phyloP scores from a whole-genome alignment of 148 eudicot species.

The Diospyros lotus region DNA sequence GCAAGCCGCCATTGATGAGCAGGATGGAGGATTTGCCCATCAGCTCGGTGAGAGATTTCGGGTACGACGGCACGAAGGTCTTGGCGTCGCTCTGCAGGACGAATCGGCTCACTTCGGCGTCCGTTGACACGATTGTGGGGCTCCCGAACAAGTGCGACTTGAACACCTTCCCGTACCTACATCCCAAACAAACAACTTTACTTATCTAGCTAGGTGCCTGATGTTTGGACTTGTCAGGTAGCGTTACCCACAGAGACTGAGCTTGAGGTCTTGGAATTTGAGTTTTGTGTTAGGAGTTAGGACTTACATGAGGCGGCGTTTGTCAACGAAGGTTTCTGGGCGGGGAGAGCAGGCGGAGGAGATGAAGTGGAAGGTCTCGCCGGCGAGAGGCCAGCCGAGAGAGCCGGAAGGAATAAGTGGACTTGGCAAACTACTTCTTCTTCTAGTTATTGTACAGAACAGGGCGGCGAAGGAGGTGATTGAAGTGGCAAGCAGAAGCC shows the following conservation, averaged over 20 bases:
- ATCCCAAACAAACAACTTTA: no score
- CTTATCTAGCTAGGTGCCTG: no score
- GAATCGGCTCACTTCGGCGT: constrained; percentile 77
- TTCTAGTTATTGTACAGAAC: no score
- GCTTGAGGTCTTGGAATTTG: no score
- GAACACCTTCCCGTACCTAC: constrained; percentile 85
- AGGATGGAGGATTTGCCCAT: constrained; percentile 80
- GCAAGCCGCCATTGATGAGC: constrained; percentile 72
- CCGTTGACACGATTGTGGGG: constrained; percentile 70
- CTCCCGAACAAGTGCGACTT: constrained; percentile 88
- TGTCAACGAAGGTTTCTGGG: constrained; percentile 83
- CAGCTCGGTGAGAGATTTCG: constrained; percentile 77
- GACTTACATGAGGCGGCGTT: constrained; percentile 74
- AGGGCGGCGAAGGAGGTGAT: no score
- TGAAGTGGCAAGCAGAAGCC: no score
- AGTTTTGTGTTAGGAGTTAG: no score
- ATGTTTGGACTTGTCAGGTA: no score
- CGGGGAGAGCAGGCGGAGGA: constrained; percentile 72
- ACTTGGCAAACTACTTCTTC: neutral
- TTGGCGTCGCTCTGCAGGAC: constrained; percentile 75
- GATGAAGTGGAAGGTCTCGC: constrained; percentile 85
- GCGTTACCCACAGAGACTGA: no score
- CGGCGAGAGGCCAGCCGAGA: constrained; percentile 80
- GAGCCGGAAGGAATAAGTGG: constrained; percentile 44
- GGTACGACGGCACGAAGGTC: constrained; percentile 81